Evolutionary conservation across 176 grass and related monocot species (phyloP).

Genomic region (Eleusine indica): DNA sequence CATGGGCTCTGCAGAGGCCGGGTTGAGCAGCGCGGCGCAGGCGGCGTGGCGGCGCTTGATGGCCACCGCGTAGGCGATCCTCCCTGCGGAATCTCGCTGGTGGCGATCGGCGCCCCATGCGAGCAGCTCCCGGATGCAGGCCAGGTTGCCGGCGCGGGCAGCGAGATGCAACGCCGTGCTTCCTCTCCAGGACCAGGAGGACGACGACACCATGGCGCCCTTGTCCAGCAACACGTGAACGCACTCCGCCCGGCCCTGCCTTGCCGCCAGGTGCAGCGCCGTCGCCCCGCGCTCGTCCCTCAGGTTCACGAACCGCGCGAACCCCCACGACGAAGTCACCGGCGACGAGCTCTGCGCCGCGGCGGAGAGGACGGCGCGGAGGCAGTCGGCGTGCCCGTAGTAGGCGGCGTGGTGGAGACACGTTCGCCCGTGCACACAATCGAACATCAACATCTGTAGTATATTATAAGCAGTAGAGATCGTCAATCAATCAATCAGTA

Average conservation of each 20-base stretch:
- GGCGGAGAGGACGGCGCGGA: constrained; percentile 64
- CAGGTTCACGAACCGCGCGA: constrained; percentile 68
- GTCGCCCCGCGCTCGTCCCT: constrained; percentile 70
- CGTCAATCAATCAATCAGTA: no score
- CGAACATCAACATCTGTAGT: constrained; percentile 60
- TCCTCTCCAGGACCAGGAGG: constrained; percentile 43
- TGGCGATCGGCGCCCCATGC: constrained; percentile 93
- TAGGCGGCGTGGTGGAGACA: constrained; percentile 88
- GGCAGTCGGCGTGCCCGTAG: constrained; percentile 75
- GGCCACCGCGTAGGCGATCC: constrained; percentile 17
- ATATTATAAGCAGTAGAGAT: no score
- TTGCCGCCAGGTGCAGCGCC: constrained; percentile 60
- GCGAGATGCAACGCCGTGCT: constrained; percentile 79
- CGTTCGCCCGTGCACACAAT: constrained; percentile 72
- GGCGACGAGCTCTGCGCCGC: constrained; percentile 52
- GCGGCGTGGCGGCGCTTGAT: constrained; percentile 74
- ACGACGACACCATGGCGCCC: constrained; percentile 57
- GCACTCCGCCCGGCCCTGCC: constrained; percentile 45
- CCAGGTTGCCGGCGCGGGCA: constrained; percentile 70
- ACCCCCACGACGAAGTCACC: constrained; percentile 58
- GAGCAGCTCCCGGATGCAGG: constrained; percentile 77
- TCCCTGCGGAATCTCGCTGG: constrained; percentile 50
- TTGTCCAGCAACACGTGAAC: constrained; percentile 61
- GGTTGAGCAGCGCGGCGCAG: constrained; percentile 80
- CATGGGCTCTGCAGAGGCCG: constrained; percentile 66